Base-by-base conservation (phyloP, 139 green algal species). In the Dunaliella primolecta region DNA sequence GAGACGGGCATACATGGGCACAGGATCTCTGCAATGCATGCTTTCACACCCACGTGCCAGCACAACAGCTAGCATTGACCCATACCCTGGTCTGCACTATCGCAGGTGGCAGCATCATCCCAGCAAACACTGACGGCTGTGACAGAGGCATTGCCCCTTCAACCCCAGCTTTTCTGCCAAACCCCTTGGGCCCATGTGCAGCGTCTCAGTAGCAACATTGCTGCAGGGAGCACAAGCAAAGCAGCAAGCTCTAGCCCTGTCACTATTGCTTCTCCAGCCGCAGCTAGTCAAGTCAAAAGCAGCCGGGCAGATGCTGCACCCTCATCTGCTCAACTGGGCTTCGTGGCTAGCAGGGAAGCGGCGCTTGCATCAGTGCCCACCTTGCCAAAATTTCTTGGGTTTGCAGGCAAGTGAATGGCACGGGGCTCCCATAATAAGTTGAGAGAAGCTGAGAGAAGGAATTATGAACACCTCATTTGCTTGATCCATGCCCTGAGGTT, bases 341-440 rank as follows among this genome's bases (percentile, higher is more conserved):
- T 64, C 15, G 46, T 64, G 46, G 46, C 46, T 15, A 64, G 46
- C 46, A 64, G 46, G 46, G 7, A 64, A 64, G 46, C 46, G 75
- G 75, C 75, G 1, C 75, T 80, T 2, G 75, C 75, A 37, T 29
- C 75, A 21, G 75, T 80, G n/a, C 75, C 75, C 30, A 80, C 75
- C 21, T 32, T 80, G 75, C 75, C 75, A 29, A 80, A 80, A 30
- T 11, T 80, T 29, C 75, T 80, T 80, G 75, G 75, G 2, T 80
- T 80, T 80, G 75, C 75, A 36, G 75, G 75, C 36, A 11, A 36
- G 75, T 77, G 2, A n/a, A n/a, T n/a, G n/a, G n/a, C n/a, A n/a
- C n/a, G n/a, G n/a, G n/a, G n/a, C n/a, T n/a, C n/a, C n/a, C n/a
- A n/a, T n/a, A n/a, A n/a, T n/a, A n/a, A n/a, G n/a, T n/a, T n/a